Base-by-base conservation (phyloP, 2,329 filamentous ascomycete genomes). In the Stylonectria norvegica region DNA sequence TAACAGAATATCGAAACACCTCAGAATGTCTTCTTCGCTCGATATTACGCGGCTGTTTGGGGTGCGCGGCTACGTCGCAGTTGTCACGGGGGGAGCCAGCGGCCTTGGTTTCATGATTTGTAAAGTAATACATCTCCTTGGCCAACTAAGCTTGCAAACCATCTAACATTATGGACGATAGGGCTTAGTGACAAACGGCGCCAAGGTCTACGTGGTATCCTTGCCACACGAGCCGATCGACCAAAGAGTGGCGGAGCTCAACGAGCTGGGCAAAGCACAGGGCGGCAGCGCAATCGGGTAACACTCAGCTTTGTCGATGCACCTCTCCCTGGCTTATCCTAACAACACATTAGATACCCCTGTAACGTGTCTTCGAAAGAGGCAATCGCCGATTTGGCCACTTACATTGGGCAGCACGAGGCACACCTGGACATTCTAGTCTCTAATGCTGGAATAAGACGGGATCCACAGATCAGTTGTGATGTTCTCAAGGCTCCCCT, bases 381-480 rank as follows among this genome's bases (percentile, higher is more conserved):
- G 11, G 57, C 57, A 2, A 71, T 73, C 34, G 40, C 47, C 12
- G 37, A 53, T 3, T 52, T 71, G 4, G 63, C 62, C 0, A 34
- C 42, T 4, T 49, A 52, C 5, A 52, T 72, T 12, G 45, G 50
- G n/a, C 31, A 52, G n/a, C 53, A 52, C 15, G 68, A 71, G 48
- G 53, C 38, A n/a, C 61, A 67, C 29, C 50, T 74, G 14, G 71
- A 75, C 47, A 67, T 74, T 17, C 61, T 75, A 7, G 59, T 72
- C 32, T 73, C 71, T 36, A 73, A 74, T 50, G 71, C 71, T 2
- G 70, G 71, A 7, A 71, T 74, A 36, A 55, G 72, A 20, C 61
- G 70, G 20, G 71, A 74, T 40, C 66, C 71, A 1, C 61, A 58
- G 0, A 41, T 59, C 1, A 36, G 56, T n/a, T 76, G 71, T 52